phyloP scores from a whole-genome alignment of 495 filamentous ascomycete species.

The Symbiotaphrina buchneri region DNA sequence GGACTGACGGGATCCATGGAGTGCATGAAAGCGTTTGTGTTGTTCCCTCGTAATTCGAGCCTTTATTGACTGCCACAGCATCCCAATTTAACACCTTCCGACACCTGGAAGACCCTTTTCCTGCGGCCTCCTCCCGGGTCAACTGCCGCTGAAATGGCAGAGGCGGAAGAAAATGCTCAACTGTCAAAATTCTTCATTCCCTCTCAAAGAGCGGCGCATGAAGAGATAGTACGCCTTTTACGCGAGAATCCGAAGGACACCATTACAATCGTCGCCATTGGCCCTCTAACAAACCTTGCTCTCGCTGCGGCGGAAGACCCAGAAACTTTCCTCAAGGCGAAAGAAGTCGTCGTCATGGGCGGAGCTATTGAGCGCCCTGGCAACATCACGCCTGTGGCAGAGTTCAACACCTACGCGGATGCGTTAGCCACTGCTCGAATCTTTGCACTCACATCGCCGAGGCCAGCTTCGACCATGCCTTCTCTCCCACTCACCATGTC shows the following conservation, averaged over 20 bases:
- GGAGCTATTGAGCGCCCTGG: not conserved
- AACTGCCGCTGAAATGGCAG: constrained; percentile 10
- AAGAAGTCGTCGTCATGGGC: not conserved
- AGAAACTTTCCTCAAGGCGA: not conserved
- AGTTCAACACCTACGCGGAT: not conserved
- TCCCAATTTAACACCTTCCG: constrained; percentile 60
- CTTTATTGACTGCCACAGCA: constrained; percentile 26
- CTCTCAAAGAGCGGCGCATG: not conserved
- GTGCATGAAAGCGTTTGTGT: constrained; percentile 53
- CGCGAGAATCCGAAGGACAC: constrained; percentile 5
- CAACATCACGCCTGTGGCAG: not conserved
- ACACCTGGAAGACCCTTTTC: constrained; percentile 76
- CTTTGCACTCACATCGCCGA: constrained; percentile 4
- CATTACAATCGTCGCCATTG: not conserved
- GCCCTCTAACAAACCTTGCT: not conserved
- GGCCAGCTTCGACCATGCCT: constrained; percentile 42
- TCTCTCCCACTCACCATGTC: constrained; percentile 15
- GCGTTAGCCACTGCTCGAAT: not conserved
- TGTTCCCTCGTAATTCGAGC: not conserved
- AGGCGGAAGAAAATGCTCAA: constrained; percentile 7
- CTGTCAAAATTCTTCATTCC: not conserved
- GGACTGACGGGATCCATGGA: constrained; percentile 69
- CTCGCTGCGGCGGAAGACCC: not conserved
- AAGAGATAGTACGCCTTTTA: not conserved
- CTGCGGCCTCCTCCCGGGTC: constrained; percentile 19